These are phyloP conservation scores for Spathaspora girioi DNA, from an alignment of 805 yeast genomes.

Conservation along the genomic window DNA sequence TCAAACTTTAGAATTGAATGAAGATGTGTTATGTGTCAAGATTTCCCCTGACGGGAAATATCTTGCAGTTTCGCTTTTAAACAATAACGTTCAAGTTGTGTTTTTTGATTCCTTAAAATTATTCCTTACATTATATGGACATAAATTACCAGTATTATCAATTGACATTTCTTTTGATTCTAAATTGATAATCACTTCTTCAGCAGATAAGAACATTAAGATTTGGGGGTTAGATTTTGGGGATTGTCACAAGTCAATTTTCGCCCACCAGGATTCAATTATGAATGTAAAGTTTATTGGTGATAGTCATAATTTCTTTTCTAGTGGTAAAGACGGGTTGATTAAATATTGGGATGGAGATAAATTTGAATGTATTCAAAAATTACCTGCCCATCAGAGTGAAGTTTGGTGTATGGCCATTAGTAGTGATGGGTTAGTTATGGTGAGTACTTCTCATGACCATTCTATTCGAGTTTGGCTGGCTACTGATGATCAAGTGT, in stretches of 20 bases:
- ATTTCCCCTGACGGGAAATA: constrained; percentile 76
- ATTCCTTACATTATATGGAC: constrained; percentile 88
- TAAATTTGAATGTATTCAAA: constrained; percentile 91
- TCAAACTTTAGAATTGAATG: constrained; percentile 79
- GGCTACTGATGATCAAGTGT: constrained; percentile 92
- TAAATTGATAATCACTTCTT: constrained; percentile 83
- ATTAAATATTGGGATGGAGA: constrained; percentile 98
- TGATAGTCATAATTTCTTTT: constrained; percentile 83
- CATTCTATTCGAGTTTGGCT: constrained; percentile 92
- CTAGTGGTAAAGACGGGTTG: constrained; percentile 83
- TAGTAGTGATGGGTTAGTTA: constrained; percentile 63
- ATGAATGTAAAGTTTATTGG: constrained; percentile 85
- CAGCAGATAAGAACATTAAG: constrained; percentile 96
- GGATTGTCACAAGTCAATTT: constrained; percentile 94
- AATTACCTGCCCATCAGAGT: constrained; percentile 74
- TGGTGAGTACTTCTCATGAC: constrained; percentile 87
- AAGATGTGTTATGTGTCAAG: constrained; percentile 77
- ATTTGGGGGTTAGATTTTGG: constrained; percentile 99
- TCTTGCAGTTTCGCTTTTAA: constrained; percentile 80
- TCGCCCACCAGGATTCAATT: constrained; percentile 95
- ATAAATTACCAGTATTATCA: constrained; percentile 90
- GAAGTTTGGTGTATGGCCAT: constrained; percentile 94
- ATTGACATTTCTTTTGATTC: constrained; percentile 89
- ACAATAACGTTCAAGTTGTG: constrained; percentile 94
- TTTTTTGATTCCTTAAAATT: constrained; percentile 84